A percentile compares a stretch with the other conserved stretches of the same genome.
Conservation (phyloP, 2,329 filamentous ascomycete genomes). For the Myrmaecium sp. region DNA sequence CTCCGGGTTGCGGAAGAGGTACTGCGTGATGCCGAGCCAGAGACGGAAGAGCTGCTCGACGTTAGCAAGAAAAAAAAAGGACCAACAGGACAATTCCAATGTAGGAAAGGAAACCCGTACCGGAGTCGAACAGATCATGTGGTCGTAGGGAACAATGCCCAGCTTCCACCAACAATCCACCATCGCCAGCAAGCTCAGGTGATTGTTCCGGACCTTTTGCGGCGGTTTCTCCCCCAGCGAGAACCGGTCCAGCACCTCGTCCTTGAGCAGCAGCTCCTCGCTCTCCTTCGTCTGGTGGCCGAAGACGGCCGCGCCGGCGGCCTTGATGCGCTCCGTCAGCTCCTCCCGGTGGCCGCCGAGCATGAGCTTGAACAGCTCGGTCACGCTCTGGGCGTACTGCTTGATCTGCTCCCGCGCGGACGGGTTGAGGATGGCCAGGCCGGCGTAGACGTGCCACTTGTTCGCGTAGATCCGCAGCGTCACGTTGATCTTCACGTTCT, state of each 20-base stretch:
- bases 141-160: conserved; percentile 89
- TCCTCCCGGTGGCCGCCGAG: conserved; percentile 66
- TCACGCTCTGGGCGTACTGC: conserved; percentile 84
- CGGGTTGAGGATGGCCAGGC: conserved; percentile 90
- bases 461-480: conserved; percentile 94
- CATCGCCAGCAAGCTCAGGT: conserved; percentile 84
- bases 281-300: conserved; percentile 31
- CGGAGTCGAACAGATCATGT: conserved; percentile 98
- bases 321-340: conserved; percentile 57
- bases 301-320: conserved; percentile 61
- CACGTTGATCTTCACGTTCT: conserved; percentile 98
- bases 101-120: conserved; percentile 24
- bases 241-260: conserved; percentile 76
- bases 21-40: conserved; percentile 93
- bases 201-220: conserved; percentile 69
- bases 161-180: conserved; percentile 96
- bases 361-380: conserved; percentile 94
- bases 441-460: conserved; percentile 99
- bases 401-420: conserved; percentile 81
- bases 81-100: conserved; percentile 3
- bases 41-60: conserved; percentile 59
- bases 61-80: conserved; percentile 1
- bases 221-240: conserved; percentile 56
- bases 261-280: conserved; percentile 54
- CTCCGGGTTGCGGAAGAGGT: conserved; percentile 69